Conservation (phyloP, 331 rosid species). For the Prunus yedoensis region DNA sequence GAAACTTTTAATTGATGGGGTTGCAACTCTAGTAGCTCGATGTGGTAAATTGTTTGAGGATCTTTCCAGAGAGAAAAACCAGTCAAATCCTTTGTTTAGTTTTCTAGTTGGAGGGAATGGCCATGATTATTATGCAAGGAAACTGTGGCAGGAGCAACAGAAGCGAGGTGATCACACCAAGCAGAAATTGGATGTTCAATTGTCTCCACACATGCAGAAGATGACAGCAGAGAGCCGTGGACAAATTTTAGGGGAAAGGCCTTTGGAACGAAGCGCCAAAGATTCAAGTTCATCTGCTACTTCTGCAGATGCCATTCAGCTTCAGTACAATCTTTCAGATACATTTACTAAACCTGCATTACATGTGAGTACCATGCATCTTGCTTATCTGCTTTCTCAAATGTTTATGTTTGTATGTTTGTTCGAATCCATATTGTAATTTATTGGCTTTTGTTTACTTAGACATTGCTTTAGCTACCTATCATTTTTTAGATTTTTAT, state of each 20-base stretch:
- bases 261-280: conserved; percentile 66
- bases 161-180: conserved; percentile 57
- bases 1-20: conserved; percentile 92
- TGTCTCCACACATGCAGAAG: conserved; percentile 45
- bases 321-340: conserved; percentile 84
- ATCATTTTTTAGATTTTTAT: background rate
- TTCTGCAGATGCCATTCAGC: conserved; percentile 58
- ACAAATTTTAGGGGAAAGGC: conserved; percentile 78
- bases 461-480: background rate
- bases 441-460: conserved; percentile 9
- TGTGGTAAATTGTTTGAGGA: conserved; percentile 96
- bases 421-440: conserved; percentile 11
- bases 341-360: conserved; percentile 73
- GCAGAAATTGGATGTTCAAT: conserved; percentile 54
- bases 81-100: conserved; percentile 77
- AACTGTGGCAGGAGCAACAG: conserved; percentile 86
- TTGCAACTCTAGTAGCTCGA: conserved; percentile 89
- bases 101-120: conserved; percentile 92
- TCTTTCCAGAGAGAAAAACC: conserved; percentile 85
- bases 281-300: conserved; percentile 47
- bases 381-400: conserved; percentile 6
- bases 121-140: conserved; percentile 82
- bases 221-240: conserved; percentile 92
- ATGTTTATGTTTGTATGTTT: conserved; percentile 21
- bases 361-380: conserved; percentile 52